Conservation (phyloP, 257 asterid genomes). For the Lantana camara region DNA sequence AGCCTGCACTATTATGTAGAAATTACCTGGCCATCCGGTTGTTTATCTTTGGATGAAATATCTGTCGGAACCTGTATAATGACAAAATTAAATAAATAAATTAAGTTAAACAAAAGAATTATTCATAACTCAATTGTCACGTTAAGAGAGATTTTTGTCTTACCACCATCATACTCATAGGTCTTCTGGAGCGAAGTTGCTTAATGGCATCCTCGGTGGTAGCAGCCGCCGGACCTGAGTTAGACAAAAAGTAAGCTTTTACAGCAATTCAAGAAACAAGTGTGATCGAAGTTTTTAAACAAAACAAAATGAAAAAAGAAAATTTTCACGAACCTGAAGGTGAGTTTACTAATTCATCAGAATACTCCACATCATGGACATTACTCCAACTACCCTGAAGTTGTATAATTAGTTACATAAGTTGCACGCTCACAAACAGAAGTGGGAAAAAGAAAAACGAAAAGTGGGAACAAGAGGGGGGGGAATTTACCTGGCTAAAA, state of each 20-base stretch:
- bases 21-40: conserved; percentile 57
- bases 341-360: conserved; percentile 47
- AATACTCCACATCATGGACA: conserved; percentile 44
- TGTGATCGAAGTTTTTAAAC: background rate
- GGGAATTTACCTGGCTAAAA: conserved; percentile 51
- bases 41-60: conserved; percentile 60
- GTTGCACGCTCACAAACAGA: background rate
- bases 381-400: conserved; percentile 63
- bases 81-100: background rate
- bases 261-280: background rate
- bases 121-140: too few relatives aligned
- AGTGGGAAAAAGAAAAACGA: too few relatives aligned
- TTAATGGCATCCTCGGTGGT: conserved; percentile 79
- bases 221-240: conserved; percentile 47
- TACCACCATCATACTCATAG: conserved; percentile 78
- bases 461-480: background rate
- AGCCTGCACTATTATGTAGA: too few relatives aligned
- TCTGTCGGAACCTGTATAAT: conserved; percentile 70
- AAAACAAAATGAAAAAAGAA: background rate
- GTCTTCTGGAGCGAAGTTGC: conserved; percentile 71
- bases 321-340: conserved; percentile 40
- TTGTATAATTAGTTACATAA: background rate
- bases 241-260: conserved; percentile 1
- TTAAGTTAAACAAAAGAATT: background rate
- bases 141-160: conserved; percentile 1